Evolutionary conservation across 805 yeast genomes (phyloP), one percentile per base, ranked within the genome.

Genomic region (Lipomyces oligophaga): DNA sequence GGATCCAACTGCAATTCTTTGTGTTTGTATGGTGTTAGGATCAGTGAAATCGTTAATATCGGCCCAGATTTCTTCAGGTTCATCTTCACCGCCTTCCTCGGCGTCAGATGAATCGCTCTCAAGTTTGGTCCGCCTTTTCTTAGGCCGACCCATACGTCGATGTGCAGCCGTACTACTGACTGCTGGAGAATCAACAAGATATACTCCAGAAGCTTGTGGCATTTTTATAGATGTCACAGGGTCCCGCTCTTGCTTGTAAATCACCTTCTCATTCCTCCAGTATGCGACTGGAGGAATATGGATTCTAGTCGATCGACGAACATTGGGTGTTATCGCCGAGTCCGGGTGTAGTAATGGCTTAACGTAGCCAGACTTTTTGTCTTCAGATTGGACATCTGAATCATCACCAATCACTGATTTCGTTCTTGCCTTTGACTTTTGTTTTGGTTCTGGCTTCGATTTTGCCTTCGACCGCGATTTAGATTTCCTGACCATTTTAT

Each of bases 231-330:
- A 51, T 1, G 55, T 38, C 19, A 47, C 55, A 8, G 43, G 47
- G 18, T 43, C 48, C 21, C 52, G 42, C 4, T 54, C 64, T 24
- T 60, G 47, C 13, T 72, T 69, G 59, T 83, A 87, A 2, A 84
- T 76, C 25, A 83, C 76, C 49, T 79, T 71, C 64, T 87, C 96
- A 59, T 84, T 85, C 62, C 84, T 77, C 96, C 96, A 87, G 62
- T 74, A 84, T 2, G 86, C 89, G 53, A 87, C 67, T 0, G 95
- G 90, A 3, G 81, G 76, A 5, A 83, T 73, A 52, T 77, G 75
- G 0, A 78, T 75, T 58, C 96, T 72, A 26, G 74, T 70, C 0
- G 95, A 83, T 54, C 85, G 68, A 53, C 95, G 58, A 10, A 58
- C 37, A 26, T 33, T 27, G 8, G n/a, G 42, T 30, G 15, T 43